Percentiles rank a stretch among this genome's conserved stretches.
These are phyloP conservation scores for Trypanosoma melophagium DNA, from an alignment of 208 protist genomes.

Conservation along the genomic window DNA sequence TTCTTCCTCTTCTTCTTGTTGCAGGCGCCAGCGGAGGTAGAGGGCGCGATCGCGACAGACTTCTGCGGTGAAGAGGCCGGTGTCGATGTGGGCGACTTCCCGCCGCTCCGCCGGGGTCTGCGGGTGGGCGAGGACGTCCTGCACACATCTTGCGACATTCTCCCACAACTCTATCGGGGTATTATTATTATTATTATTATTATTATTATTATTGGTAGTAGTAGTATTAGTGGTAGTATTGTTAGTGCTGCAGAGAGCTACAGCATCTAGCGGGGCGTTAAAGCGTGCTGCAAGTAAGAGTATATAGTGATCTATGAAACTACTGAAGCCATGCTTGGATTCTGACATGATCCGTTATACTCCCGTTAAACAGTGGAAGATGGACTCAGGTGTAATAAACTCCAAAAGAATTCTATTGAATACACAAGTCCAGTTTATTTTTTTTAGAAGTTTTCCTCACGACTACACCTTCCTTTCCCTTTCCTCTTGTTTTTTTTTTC, in stretches of 20 bases:
- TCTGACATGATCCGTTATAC: neutral
- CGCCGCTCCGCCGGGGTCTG: conserved; percentile 51
- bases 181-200: conserved; percentile 8
- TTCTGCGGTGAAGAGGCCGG: conserved; percentile 44
- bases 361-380: neutral
- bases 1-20: neutral
- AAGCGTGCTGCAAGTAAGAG: conserved; percentile 79
- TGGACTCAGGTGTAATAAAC: no score
- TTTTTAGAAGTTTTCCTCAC: no score
- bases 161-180: conserved; percentile 37
- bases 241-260: neutral
- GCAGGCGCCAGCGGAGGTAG: conserved; percentile 63
- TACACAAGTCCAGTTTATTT: no score
- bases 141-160: conserved; percentile 56
- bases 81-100: conserved; percentile 55
- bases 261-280: conserved; percentile 47
- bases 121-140: conserved; percentile 45
- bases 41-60: conserved; percentile 64
- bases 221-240: no score
- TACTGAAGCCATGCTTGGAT: conserved; percentile 42
- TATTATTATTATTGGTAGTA: neutral
- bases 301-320: conserved; percentile 87
- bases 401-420: no score
- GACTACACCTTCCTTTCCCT: no score
- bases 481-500: no score